phyloP scores from a whole-genome alignment of 2,329 filamentous ascomycete genomes.

The Aureobasidium sp. region DNA sequence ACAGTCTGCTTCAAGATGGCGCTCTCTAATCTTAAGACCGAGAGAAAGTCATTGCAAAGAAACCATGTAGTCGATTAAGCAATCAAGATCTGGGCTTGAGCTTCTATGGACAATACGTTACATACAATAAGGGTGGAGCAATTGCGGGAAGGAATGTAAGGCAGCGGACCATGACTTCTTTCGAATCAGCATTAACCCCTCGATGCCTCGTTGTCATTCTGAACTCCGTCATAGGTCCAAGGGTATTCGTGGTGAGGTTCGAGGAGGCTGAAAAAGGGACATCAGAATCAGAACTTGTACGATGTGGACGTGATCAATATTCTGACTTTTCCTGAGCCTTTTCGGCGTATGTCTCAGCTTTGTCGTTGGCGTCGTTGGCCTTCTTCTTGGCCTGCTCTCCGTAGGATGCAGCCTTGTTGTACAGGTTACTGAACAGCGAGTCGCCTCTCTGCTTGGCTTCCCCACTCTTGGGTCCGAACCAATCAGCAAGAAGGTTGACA shows the following conservation, averaged over 20 bases:
- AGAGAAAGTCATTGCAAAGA: not conserved
- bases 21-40: too few species aligned
- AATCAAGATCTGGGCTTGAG: not conserved
- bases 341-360: slow-evolving; percentile 23
- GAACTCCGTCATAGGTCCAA: slow-evolving; percentile 8
- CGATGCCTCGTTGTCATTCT: not conserved
- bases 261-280: not conserved
- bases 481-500: slow-evolving; percentile 27
- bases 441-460: slow-evolving; percentile 30
- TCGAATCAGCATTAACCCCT: not conserved
- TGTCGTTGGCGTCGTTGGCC: slow-evolving; percentile 23
- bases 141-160: not conserved
- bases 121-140: slow-evolving; percentile 6
- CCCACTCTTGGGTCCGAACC: slow-evolving; percentile 29
- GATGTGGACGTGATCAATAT: not conserved
- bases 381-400: slow-evolving; percentile 25
- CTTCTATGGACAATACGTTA: slow-evolving; percentile 13
- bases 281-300: slow-evolving; percentile 3
- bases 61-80: slow-evolving; percentile 5
- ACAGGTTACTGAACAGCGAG: slow-evolving; percentile 23
- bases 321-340: slow-evolving; percentile 20
- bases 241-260: slow-evolving; percentile 2
- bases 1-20: too few species aligned
- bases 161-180: not conserved
- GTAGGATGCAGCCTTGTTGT: slow-evolving; percentile 21